Base-by-base conservation (phyloP, 805 yeast genomes). In the Kazachstania kunashirensis region DNA sequence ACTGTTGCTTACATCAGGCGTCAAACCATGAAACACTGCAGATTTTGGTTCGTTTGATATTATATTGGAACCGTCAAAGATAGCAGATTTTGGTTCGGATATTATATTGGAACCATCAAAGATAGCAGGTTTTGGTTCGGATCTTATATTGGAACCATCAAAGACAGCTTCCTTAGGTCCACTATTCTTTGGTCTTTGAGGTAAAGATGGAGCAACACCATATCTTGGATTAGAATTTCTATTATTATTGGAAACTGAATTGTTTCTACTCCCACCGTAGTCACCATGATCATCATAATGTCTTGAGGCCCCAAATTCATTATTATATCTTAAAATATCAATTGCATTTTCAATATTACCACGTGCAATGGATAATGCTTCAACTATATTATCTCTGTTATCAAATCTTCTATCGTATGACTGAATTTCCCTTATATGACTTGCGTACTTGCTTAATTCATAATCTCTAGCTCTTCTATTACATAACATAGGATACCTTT, bases 261-360 rank as follows among this genome's bases (percentile, higher is more conserved):
- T 19, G 3, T 24, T 25, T 11, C 36, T 32, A 11, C 19, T 14
- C 5, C 28, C n/a, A 23, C 23, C 17, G n/a, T 33, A 19, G 9
- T 23, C 34, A 12, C 10, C 6, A 13, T 29, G 6, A 23, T 35
- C 33, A 23, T 23, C 29, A 5, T 23, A 29, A n/a, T 14, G 10
- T 9, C 18, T 18, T 17, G 33, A 21, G 9, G 21, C 23, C 12
- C 16, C 28, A 16, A 9, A n/a, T 14, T 32, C 33, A 21, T 15
- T 17, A 20, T 35, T 35, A 14, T 32, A 31, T 12, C 33, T 31
- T 39, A 80, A 61, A 20, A 80, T 69, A 28, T 73, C 78, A 24
- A 75, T 55, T 1, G 94, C 89, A 14, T 56, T 46, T 27, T 68
- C 68, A 9, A 79, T 50, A 50, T 75, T 73, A 12, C 94, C 94